Base-by-base conservation (phyloP, 177 flowering plant genomes). In the Telopea speciosissima region DNA sequence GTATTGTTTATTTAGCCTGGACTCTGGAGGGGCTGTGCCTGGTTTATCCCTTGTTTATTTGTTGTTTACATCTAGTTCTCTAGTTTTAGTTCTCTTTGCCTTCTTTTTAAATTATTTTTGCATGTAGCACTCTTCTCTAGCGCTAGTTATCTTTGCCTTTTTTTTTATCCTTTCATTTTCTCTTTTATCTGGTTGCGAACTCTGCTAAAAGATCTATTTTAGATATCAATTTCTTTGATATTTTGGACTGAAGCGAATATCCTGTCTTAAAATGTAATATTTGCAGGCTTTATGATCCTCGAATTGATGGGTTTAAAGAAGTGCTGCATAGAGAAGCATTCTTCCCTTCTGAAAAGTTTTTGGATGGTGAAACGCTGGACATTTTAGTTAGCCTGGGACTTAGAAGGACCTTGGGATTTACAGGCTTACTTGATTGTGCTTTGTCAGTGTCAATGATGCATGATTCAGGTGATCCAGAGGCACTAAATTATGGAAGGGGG, bases 251-350 rank as follows among this genome's bases (percentile, higher is more conserved):
- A 14, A 62, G 60, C 26, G 11, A 23, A 24, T 44, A 26, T 40
- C 14, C 56, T 60, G n/a, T 19, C 28, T 24, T 68, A 31, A 22
- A 67, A 24, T 31, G 36, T 66, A 65, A 63, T 73, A 59, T 71
- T 79, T 63, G 78, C 91, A 94, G 99, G 87, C 91, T 94, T 60
- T 94, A 92, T 81, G 99, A 94, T 85, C 97, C 99, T 74, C 97
- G 96, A 65, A 79, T 92, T 60, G 84, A 87, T 69, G 93, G 84
- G 74, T 75, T 90, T 52, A 82, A 74, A 69, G 75, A 84, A 73
- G 22, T 90, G 69, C 88, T 94, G 60, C 90, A 88, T 69, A 75
- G 33, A 71, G 88, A 85, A 68, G 82, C 81, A 31, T 94, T 85
- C 82, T 94, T 94, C 79, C 99, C 99, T 70, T 85, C 89, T 75